These are phyloP conservation scores for Dujonia santamariae DNA, from an alignment of 1,139 yeast genomes.

Conservation along the genomic window DNA sequence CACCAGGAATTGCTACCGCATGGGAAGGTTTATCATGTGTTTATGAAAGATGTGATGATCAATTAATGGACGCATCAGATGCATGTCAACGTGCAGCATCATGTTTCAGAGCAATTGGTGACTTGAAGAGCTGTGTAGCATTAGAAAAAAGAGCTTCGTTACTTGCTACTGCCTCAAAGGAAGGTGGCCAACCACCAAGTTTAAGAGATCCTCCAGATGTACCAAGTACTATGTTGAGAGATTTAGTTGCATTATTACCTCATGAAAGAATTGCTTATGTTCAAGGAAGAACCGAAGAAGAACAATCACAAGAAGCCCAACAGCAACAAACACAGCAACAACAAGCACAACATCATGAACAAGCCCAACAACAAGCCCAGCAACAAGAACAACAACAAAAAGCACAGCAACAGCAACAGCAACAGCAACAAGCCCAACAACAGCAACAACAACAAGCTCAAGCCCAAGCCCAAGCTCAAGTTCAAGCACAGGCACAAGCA, in stretches of 20 bases:
- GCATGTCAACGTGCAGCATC: conserved; percentile 53
- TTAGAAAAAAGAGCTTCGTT: conserved; percentile 43
- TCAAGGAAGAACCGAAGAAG: conserved; percentile 19
- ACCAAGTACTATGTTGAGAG: conserved; percentile 45
- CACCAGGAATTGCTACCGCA: conserved; percentile 54
- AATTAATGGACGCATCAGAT: conserved; percentile 56
- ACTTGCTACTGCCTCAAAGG: conserved; percentile 40
- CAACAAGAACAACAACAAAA: conserved; percentile 13
- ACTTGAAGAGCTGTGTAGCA: conserved; percentile 34
- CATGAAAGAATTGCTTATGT: conserved; percentile 39
- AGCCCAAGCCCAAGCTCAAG: conserved; percentile 9
- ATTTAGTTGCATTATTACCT: conserved; percentile 43
- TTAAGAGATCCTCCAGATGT: conserved; percentile 50
- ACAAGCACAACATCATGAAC: conserved; percentile 11
- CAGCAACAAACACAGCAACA: conserved; percentile 11
- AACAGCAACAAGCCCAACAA: background rate
- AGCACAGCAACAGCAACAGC: conserved; percentile 14
- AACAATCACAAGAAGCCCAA: conserved; percentile 10
- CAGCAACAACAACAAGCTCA: conserved; percentile 11
- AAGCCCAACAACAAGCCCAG: conserved; percentile 9
- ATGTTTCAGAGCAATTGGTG: conserved; percentile 50
- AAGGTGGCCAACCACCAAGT: conserved; percentile 38
- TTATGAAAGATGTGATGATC: conserved; percentile 63
- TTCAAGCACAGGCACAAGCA: conserved; percentile 11
- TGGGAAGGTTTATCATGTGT: conserved; percentile 67